A percentile compares a stretch with the other conserved stretches of the same genome.
These are phyloP conservation scores for Apostasia shenzhenica DNA, from an alignment of 106 monocot genomes.

Conservation along the genomic window DNA sequence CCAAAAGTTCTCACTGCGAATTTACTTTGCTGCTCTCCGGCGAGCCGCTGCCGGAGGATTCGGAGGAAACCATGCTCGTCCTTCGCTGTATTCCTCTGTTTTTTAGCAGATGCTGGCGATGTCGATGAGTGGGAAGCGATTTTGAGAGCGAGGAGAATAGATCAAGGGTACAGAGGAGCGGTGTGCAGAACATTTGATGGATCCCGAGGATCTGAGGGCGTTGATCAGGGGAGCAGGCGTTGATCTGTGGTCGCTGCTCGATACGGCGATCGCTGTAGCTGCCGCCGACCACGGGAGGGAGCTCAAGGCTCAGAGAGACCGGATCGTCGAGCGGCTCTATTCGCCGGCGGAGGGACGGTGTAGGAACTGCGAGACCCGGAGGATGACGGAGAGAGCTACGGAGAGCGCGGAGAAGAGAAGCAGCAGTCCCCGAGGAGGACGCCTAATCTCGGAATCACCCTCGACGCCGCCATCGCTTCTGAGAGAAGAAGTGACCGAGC, in stretches of 20 bases:
- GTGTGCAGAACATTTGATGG: constrained; percentile 8
- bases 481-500: not conserved
- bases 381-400: not conserved
- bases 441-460: not conserved
- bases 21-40: not conserved
- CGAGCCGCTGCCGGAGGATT: not conserved
- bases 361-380: constrained; percentile 7
- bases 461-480: not conserved
- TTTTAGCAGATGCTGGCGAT: not conserved
- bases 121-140: not conserved
- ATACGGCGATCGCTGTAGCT: constrained; percentile 26
- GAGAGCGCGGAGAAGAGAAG: not conserved
- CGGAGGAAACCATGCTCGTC: too few species aligned
- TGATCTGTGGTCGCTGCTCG: constrained; percentile 33
- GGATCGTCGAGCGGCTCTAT: constrained; percentile 42
- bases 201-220: constrained; percentile 19
- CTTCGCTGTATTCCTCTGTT: not conserved
- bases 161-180: not conserved
- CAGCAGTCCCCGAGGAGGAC: not conserved
- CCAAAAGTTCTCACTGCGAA: too few species aligned
- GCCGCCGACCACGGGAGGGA: constrained; percentile 21
- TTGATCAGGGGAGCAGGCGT: constrained; percentile 18
- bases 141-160: not conserved
- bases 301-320: constrained; percentile 18
- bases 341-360: constrained; percentile 4